Base-by-base conservation (phyloP, 352 stramenopile genomes). In the Phytophthora palmivora region DNA sequence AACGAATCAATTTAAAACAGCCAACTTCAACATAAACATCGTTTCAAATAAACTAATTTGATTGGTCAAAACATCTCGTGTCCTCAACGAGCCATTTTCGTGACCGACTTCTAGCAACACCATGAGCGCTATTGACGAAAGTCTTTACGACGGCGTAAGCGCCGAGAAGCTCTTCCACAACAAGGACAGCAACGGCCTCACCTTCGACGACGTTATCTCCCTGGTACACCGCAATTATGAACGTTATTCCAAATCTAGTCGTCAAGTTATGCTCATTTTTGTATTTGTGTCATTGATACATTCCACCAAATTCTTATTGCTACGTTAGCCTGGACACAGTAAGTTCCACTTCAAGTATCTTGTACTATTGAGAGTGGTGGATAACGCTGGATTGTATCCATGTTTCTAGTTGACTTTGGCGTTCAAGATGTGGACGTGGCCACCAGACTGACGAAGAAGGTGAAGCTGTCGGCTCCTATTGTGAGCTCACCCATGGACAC, bases 401-500 rank as follows among this genome's bases (percentile, higher is more conserved):
- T 37, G 61, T 12, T 42, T 18, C 3, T 44, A 89, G 80, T 99
- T 68, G 70, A 94, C 63, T 99, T 99, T 67, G 87, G 87, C 14
- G 84, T 98, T 12, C 84, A 98, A 43, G 85, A 98, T 30, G 96
- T 99, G 32, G 87, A 94, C 19, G 86, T 99, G 59, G 89, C 84
- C 15, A 97, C 95, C 14, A 74, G 69, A 8, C 47, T 95, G 43
- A 90, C 92, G 32, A 91, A 84, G 70, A 98, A 97, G 67, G 99
- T 99, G 70, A 88, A 67, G 32, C 70, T 99, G 46, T 91, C 97
- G 39, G 69, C 85, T 41, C 97, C 97, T 11, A 96, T 99, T 50
- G 94, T 99, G 33, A 98, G 92, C 16, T 99, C 95, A 43, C 97
- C 97, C 2, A 99, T 99, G 98, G 97, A 99, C 83, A 99, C 97